phyloP scores from a whole-genome alignment of 495 filamentous ascomycete species.

The Hypoxylon fragiforme region DNA sequence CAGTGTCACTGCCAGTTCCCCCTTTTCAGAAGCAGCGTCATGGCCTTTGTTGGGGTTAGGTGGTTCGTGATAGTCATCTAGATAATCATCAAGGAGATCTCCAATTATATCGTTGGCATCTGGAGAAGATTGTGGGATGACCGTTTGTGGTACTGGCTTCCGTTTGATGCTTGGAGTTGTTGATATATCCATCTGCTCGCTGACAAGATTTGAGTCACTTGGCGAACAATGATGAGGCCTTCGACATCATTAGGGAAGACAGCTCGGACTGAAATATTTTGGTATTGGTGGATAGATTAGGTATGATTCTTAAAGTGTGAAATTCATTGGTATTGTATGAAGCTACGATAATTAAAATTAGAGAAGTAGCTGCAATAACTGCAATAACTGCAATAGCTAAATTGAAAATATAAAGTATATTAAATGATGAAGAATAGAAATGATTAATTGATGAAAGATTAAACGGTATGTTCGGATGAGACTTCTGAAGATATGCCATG shows the following conservation, averaged over 20 bases:
- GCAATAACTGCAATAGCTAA: neutral
- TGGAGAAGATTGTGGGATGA: neutral
- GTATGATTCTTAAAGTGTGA: neutral
- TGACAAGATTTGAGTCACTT: slow-evolving; percentile 1
- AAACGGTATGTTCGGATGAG: slow-evolving; percentile 21
- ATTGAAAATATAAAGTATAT: neutral
- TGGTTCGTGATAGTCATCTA: slow-evolving; percentile 35
- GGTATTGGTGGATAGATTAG: neutral
- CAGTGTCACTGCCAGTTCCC: slow-evolving; percentile 18
- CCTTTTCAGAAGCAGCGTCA: neutral
- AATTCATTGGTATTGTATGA: neutral
- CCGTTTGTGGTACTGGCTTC: slow-evolving; percentile 18
- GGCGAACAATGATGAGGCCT: neutral
- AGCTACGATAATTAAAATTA: too few relatives aligned
- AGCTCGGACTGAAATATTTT: too few relatives aligned
- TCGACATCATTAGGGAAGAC: slow-evolving; percentile 3
- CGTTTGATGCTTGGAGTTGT: slow-evolving; percentile 12
- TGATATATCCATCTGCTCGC: slow-evolving; percentile 13
- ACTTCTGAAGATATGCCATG: too few relatives aligned
- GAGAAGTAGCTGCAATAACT: too few relatives aligned
- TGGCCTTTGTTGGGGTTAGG: slow-evolving; percentile 5
- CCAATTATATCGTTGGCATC: slow-evolving; percentile 20
- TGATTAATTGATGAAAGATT: slow-evolving; percentile 6
- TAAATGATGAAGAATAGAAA: neutral
- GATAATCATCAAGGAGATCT: slow-evolving; percentile 34